Evolutionary conservation across 208 protist species (phyloP), one percentile per base, ranked within the genome.

Genomic region (Acanthamoeba divionensis): DNA sequence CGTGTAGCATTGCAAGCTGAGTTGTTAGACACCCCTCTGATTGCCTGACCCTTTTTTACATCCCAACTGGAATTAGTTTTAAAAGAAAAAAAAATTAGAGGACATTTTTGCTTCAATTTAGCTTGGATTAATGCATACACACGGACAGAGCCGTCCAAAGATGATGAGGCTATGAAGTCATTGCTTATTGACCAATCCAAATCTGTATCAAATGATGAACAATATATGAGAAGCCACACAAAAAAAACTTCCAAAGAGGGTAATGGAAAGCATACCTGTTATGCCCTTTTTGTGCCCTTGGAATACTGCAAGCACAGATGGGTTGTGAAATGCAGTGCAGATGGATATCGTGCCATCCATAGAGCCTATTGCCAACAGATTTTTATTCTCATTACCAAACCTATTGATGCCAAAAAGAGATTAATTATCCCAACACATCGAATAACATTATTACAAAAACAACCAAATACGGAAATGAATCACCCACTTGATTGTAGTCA

Each of bases 271-370:
- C 21, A 44, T 75, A 79, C 67, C 67, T n/a, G 62, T 89, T 13
- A 89, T 63, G 18, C 82, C 82, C 1, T 31, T 6, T 1, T 18
- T 57, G 62, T 89, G 82, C 8, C 82, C 82, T n/a, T 52, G 36
- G 13, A 89, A 29, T n/a, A 57, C 29, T 9, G 21, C 41, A n/a
- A 73, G 13, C 38, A 89, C 62, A 5, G 21, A 8, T 52, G 82
- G 82, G 21, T 12, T 75, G 60, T 89, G 38, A 2, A 75, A 75
- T 13, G 82, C 31, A 0, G 82, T 63, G 41, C 60, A 67, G 15
- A 89, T 33, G 38, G 82, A 75, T 36, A 89, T 73, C 3, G 55
- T 73, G 2, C 82, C 82, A 29, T 89, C 82, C 82, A 89, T 50
- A 0, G 60, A 75, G 33, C 44, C 82, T 0, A 89, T 26, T 1